A percentile compares a stretch with the other conserved stretches of the same genome.
phyloP scores from a whole-genome alignment of 225 moss, liverwort and hornwort species.

The Bryum argenteum region DNA sequence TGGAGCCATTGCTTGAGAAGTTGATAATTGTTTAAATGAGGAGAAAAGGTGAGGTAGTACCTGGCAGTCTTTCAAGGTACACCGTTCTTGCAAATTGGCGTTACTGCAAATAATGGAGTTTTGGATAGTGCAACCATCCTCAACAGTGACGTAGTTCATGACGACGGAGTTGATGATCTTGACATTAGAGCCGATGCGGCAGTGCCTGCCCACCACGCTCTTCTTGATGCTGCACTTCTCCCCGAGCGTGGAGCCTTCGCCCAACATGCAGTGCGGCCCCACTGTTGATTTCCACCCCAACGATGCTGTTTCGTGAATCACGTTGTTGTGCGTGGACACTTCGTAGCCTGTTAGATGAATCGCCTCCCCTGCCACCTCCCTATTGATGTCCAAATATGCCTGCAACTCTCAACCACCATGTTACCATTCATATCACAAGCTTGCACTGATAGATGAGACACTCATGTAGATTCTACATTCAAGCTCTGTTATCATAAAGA shows the following conservation, averaged over 20 bases:
- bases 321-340: constrained; percentile 77
- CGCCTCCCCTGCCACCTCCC: constrained; percentile 79
- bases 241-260: constrained; percentile 85
- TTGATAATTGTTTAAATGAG: too few species aligned
- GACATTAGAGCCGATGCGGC: constrained; percentile 95
- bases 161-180: constrained; percentile 95
- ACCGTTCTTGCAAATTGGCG: constrained; percentile 77
- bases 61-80: constrained; percentile 88
- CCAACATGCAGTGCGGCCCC: constrained; percentile 87
- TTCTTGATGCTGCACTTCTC: constrained; percentile 97
- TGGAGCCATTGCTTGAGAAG: too few species aligned
- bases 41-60: constrained; percentile 24
- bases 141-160: constrained; percentile 93
- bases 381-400: constrained; percentile 87
- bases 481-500: neutral
- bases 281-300: constrained; percentile 83
- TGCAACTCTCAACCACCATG: constrained; percentile 24
- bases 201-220: constrained; percentile 96
- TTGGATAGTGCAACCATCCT: constrained; percentile 89
- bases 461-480: too few species aligned
- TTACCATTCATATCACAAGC: too few species aligned
- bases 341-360: constrained; percentile 74
- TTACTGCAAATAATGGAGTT: constrained; percentile 89
- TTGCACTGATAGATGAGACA: too few species aligned
- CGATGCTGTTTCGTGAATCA: constrained; percentile 69